Conservation (phyloP, 805 yeast species). For the Brettanomyces anomalus region DNA sequence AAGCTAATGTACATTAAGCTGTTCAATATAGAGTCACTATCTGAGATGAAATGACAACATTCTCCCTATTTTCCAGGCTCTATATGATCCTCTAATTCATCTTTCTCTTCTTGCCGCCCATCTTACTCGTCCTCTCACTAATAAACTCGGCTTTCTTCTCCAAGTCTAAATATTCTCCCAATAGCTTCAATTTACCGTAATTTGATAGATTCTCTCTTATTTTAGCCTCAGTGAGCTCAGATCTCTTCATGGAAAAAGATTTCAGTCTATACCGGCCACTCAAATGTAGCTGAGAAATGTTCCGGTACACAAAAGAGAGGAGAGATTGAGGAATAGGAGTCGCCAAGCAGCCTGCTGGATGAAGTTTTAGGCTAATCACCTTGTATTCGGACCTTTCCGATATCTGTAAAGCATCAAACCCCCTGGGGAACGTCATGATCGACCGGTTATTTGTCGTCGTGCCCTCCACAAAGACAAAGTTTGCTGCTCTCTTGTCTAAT, state of each 20-base stretch:
- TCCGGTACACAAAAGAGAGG: conserved; percentile 6
- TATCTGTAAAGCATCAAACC: conserved; percentile 12
- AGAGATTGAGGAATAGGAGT: conserved; percentile 21
- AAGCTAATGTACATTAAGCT: no score
- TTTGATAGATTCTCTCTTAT: conserved; percentile 26
- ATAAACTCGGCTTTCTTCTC: conserved; percentile 37
- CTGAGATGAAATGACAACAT: no score
- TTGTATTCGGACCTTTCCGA: conserved; percentile 14
- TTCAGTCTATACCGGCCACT: conserved; percentile 15
- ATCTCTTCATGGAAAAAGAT: conserved; percentile 11
- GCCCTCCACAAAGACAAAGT: conserved; percentile 67
- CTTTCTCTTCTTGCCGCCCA: no score
- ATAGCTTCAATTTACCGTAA: conserved; percentile 40
- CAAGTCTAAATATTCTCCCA: conserved; percentile 36
- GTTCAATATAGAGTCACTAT: no score
- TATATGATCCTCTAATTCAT: no score
- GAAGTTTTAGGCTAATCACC: conserved; percentile 29
- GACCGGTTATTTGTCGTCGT: conserved; percentile 81
- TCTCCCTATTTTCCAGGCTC: no score
- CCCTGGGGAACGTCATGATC: conserved; percentile 44
- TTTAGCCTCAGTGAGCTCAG: conserved; percentile 5
- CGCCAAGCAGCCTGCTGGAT: conserved; percentile 30
- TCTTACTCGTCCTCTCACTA: no score
- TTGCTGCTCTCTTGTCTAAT: conserved; percentile 30
- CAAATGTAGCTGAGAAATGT: conserved; percentile 7